Evolutionary conservation across 2,329 filamentous ascomycete species (phyloP).

Genomic region (Arthroderma sp.): DNA sequence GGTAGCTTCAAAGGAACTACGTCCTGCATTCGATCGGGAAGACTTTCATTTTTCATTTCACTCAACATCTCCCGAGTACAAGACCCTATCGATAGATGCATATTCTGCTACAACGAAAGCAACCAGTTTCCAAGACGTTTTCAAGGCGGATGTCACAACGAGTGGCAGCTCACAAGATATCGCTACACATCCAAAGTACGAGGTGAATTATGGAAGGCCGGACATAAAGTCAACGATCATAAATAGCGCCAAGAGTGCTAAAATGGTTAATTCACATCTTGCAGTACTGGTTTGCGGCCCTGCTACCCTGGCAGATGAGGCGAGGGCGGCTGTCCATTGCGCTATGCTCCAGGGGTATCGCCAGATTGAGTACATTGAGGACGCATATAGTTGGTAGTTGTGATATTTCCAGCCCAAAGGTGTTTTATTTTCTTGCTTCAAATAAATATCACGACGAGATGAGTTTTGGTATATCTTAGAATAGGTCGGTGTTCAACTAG

Average conservation of each 20-base stretch:
- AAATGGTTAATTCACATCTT: constrained; percentile 12
- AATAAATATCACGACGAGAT: background rate
- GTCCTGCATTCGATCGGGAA: constrained; percentile 8
- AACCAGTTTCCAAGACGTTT: constrained; percentile 9
- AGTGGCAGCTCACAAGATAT: background rate
- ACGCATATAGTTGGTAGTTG: constrained; percentile 30
- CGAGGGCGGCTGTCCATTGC: constrained; percentile 26
- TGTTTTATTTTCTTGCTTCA: background rate
- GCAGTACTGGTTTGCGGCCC: constrained; percentile 34
- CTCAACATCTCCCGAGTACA: constrained; percentile 7
- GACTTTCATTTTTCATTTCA: constrained; percentile 13
- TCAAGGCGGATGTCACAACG: background rate
- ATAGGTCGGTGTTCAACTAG: no score
- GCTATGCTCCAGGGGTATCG: constrained; percentile 20
- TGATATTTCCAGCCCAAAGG: background rate
- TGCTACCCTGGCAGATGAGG: constrained; percentile 33
- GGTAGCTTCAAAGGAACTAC: constrained; percentile 13
- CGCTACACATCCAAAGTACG: background rate
- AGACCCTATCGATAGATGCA: background rate
- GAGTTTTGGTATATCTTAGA: no score
- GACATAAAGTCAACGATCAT: constrained; percentile 5
- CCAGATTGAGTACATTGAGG: constrained; percentile 35
- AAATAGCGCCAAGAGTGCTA: background rate
- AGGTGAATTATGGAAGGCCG: constrained; percentile 8
- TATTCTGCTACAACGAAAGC: constrained; percentile 1